Base-by-base conservation (phyloP, 2,329 filamentous ascomycete genomes). In the Xenoacremonium recifei region DNA sequence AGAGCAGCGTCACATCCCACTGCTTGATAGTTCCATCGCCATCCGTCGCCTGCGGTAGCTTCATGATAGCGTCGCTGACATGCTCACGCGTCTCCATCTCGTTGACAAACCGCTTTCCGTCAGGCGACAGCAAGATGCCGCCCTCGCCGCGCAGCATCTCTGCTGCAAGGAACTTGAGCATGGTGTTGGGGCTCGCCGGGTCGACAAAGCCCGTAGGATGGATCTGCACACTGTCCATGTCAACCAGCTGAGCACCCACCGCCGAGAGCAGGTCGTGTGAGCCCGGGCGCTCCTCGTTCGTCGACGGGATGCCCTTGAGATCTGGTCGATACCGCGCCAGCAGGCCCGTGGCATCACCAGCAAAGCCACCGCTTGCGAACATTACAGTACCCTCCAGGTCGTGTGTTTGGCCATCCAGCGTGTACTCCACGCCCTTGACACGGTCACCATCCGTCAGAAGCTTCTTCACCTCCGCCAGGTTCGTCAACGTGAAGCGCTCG, bases 201-300 rank as follows among this genome's bases (percentile, higher is more conserved):
- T 84, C 79, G 5, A 85, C 66, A 53, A 85, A 85, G 0, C 79
- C 79, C 0, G 81, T 84, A 3, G 82, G 81, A 49, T 85, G 82
- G 4, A 85, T 70, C 58, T 85, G 82, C 3, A 85, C 79, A 44
- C 68, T 70, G 32, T 74, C 69, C 73, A 77, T 77, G 20, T 77
- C 73, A 30, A 76, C 63, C 11, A 75, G 57, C 21, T 61, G 61
- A 5, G 71, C 72, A 13, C 67, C 69, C 1, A 67, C 60, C 1
- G 57, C 57, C 0, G 61, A 51, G 0, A 77, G 61, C 1, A 76
- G 50, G 1, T 54, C 55, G 41, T 82, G 78, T 2, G 77, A 68
- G 0, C 76, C 79, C 0, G 79, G 74, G 0, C 75, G 63, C 2
- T 76, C 70, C 11, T 84, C 79, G 49, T 84, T 84, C 1, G 82